These are phyloP conservation scores for Chrysosporium keratinophilum DNA, from an alignment of 2,329 filamentous ascomycete species.

Conservation along the genomic window DNA sequence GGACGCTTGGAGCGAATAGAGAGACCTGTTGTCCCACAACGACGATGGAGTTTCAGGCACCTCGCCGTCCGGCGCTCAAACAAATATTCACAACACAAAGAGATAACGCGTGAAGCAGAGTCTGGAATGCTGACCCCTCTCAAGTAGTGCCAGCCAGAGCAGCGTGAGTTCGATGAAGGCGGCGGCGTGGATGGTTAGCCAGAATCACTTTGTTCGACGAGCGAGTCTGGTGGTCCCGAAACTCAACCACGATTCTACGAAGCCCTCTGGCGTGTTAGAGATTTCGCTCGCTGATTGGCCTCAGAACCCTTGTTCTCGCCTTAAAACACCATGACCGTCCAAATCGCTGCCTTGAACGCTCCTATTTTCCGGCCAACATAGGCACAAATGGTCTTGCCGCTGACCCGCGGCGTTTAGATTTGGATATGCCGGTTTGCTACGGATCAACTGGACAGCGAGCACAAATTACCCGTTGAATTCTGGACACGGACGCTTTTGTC, in stretches of 20 bases:
- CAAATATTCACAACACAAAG: not conserved
- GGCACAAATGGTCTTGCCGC: not conserved
- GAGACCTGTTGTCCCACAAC: not conserved
- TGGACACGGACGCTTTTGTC: not conserved
- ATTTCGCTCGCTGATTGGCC: conserved; percentile 1
- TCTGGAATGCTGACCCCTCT: not conserved
- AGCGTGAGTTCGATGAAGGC: not conserved
- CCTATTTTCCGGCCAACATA: not conserved
- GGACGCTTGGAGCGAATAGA: not conserved
- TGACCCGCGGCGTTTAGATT: not conserved
- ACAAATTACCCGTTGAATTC: not conserved
- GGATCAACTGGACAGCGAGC: not conserved
- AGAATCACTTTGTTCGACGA: not conserved
- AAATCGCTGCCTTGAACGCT: not conserved
- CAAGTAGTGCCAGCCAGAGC: not conserved
- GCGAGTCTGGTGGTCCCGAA: not conserved
- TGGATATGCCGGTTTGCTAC: not conserved
- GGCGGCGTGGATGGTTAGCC: not conserved
- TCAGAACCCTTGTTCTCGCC: not conserved
- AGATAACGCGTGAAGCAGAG: not conserved
- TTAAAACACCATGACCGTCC: not conserved
- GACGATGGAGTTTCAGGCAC: not conserved
- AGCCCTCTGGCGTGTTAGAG: conserved; percentile 5
- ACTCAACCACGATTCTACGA: not conserved
- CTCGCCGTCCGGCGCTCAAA: not conserved